Evolutionary conservation across 306 rosid species (phyloP), one percentile per base, ranked within the genome.

Genomic region (Macrotyloma uniflorum): DNA sequence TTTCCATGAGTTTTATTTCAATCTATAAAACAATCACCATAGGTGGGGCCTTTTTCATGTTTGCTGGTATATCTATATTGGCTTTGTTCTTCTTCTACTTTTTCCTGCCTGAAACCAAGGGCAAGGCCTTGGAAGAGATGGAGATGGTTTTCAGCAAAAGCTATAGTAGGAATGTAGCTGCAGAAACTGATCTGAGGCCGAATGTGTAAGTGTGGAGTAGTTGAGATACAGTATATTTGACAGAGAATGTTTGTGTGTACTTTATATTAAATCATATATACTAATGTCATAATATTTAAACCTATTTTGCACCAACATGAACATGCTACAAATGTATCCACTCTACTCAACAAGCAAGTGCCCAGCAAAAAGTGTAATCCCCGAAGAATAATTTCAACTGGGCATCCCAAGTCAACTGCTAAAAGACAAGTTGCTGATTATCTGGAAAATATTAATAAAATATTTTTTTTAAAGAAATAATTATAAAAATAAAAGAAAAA

Each of bases 1-100:
- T 93, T 32, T 84, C 98, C 0, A 83, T 89, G 74, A 85, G 83
- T 22, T 93, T 93, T 62, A 77, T 93, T 26, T 81, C 94, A 15
- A 83, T 91, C 43, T 89, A 84, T 18, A 80, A 88, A n/a, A 87
- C 90, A 38, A 83, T 93, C 6, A 91, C 94, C 0, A 88, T 93
- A 0, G 98, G 98, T 2, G 96, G 96, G 10, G 40, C 83, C 19
- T 89, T 85, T 87, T 93, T 88, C 76, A 35, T 93, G 90, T 93
- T 89, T 77, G 83, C 88, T 6, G 93, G 87, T 5, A 65, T 91
- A 3, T 79, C 91, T 16, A 57, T 85, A 7, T 42, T 88, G n/a
- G 92, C 96, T 43, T 82, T 89, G 88, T 0, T 70, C 1, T 93
- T 91, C 84, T 89, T 93, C 84, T 93, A 46, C 16, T 84, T 82